phyloP scores from a whole-genome alignment of 352 stramenopile genomes.

The Pythium scleroteichum region DNA sequence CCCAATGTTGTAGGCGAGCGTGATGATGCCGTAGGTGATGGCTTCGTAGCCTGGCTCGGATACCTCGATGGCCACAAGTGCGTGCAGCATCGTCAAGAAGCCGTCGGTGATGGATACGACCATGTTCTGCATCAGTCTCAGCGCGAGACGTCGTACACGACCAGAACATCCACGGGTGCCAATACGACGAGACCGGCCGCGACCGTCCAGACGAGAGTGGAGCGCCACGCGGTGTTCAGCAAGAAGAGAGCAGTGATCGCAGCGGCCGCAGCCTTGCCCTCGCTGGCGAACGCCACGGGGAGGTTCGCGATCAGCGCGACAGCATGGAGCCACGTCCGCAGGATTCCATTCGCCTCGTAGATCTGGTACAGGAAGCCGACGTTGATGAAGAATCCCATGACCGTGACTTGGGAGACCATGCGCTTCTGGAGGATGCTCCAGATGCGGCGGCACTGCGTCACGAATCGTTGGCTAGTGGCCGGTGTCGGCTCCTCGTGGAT shows the following conservation, averaged over 20 bases:
- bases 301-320: slow-evolving; percentile 7
- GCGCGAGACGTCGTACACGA: slow-evolving; percentile 16
- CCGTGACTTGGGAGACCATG: slow-evolving; percentile 21
- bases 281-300: neutral
- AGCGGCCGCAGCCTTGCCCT: slow-evolving; percentile 8
- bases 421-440: slow-evolving; percentile 25
- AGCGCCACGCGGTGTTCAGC: slow-evolving; percentile 27
- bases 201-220: slow-evolving; percentile 1
- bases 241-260: slow-evolving; percentile 9
- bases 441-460: slow-evolving; percentile 16
- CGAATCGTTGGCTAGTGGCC: slow-evolving; percentile 8
- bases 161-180: slow-evolving; percentile 16
- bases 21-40: slow-evolving; percentile 21
- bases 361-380: slow-evolving; percentile 7
- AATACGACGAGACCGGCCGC: slow-evolving; percentile 4
- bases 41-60: slow-evolving; percentile 21
- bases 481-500: slow-evolving; percentile 8
- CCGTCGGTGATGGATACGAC: slow-evolving; percentile 2
- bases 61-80: slow-evolving; percentile 24
- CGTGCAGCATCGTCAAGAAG: slow-evolving; percentile 7
- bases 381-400: slow-evolving; percentile 18
- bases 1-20: slow-evolving; percentile 19
- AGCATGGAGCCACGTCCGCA: slow-evolving; percentile 4
- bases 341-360: neutral
- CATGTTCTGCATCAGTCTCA: slow-evolving; percentile 6